Percentiles rank a stretch among this genome's conserved stretches.
Evolutionary conservation across 2,329 filamentous ascomycete genomes (phyloP).

Genomic region (Beauveria rudraprayagi): DNA sequence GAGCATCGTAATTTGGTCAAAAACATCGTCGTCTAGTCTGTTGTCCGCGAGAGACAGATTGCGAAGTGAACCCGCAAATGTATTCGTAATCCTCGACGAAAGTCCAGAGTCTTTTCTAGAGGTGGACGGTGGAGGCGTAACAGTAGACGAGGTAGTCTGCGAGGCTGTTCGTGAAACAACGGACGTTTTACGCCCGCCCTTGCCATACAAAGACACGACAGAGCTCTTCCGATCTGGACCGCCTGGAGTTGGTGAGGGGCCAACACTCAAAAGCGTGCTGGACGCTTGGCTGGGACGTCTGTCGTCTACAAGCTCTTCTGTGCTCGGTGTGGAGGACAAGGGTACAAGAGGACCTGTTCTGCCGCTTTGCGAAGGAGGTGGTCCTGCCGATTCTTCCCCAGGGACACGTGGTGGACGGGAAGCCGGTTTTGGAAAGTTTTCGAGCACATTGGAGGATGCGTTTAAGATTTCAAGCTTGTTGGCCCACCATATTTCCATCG

Average conservation of each 20-base stretch:
- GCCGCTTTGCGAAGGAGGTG: slow-evolving; percentile 29
- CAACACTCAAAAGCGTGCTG: slow-evolving; percentile 65
- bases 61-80: slow-evolving; percentile 78
- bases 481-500: slow-evolving; percentile 94
- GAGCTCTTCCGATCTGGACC: slow-evolving; percentile 69
- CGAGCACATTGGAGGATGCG: slow-evolving; percentile 87
- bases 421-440: slow-evolving; percentile 80
- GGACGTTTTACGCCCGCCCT: slow-evolving; percentile 77
- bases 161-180: slow-evolving; percentile 59
- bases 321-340: slow-evolving; percentile 57
- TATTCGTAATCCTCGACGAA: slow-evolving; percentile 70
- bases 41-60: slow-evolving; percentile 91
- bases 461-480: slow-evolving; percentile 86
- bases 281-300: slow-evolving; percentile 82
- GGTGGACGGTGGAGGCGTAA: slow-evolving; percentile 42
- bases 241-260: slow-evolving; percentile 54
- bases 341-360: slow-evolving; percentile 33
- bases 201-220: slow-evolving; percentile 70
- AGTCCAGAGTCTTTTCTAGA: slow-evolving; percentile 82
- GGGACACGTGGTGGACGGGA: slow-evolving; percentile 58
- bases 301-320: slow-evolving; percentile 64
- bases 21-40: slow-evolving; percentile 86
- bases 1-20: slow-evolving; percentile 79
- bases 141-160: slow-evolving; percentile 36
- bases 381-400: slow-evolving; percentile 35